Conservation (phyloP, 192 early-diverging fungal genomes). For the Coemansia umbellata region DNA sequence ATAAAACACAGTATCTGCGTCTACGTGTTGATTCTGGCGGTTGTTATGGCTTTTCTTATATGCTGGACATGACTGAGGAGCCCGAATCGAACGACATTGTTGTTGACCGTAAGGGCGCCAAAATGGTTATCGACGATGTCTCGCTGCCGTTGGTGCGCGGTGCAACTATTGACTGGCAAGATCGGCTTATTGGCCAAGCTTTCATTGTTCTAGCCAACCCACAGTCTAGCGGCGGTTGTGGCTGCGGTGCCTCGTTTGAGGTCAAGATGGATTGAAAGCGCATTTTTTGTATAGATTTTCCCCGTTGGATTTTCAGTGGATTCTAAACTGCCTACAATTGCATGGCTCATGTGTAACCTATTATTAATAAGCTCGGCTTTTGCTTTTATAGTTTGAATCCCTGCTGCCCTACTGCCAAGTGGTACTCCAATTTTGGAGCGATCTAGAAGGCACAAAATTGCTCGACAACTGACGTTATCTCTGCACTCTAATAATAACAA, state of each 20-base stretch:
- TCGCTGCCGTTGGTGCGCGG: conserved; percentile 73
- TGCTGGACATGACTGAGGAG: conserved; percentile 66
- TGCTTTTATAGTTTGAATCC: too few species aligned
- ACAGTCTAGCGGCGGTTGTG: conserved; percentile 65
- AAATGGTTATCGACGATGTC: conserved; percentile 66
- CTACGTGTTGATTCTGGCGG: conserved; percentile 80
- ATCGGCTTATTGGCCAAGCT: conserved; percentile 75
- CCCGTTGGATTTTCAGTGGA: too few species aligned
- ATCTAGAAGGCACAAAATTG: too few species aligned
- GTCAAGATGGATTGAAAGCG: conserved; percentile 56
- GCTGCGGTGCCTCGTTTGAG: conserved; percentile 68
- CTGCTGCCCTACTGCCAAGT: too few species aligned
- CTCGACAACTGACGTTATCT: too few species aligned
- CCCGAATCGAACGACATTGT: conserved; percentile 68
- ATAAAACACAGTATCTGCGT: conserved; percentile 57
- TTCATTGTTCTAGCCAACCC: conserved; percentile 77
- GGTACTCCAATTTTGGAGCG: too few species aligned
- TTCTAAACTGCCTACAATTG: too few species aligned
- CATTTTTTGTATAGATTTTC: not conserved
- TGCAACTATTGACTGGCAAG: conserved; percentile 72
- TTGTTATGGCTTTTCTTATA: conserved; percentile 84
- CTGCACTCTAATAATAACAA: too few species aligned
- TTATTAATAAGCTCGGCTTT: too few species aligned
- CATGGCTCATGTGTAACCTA: too few species aligned
- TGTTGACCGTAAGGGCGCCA: conserved; percentile 67